phyloP scores from a whole-genome alignment of 768 basidiomycete genomes.

The Boletales sp. region DNA sequence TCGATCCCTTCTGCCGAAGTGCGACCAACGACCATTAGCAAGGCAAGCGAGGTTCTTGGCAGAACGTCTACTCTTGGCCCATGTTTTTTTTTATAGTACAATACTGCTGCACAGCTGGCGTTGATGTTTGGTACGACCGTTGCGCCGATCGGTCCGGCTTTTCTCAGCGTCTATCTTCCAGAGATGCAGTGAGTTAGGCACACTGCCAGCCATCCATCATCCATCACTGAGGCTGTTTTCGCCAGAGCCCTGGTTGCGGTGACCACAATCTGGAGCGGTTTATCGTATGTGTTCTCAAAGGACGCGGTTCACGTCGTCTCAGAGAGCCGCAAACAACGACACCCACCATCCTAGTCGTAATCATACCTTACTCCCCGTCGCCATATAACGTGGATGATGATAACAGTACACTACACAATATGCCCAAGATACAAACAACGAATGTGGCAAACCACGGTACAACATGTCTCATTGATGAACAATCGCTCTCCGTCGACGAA shows the following conservation, averaged over 20 bases:
- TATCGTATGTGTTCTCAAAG: slow-evolving; percentile 76
- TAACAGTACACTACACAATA: slow-evolving; percentile 10
- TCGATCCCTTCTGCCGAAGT: slow-evolving; percentile 95
- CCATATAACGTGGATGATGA: no score
- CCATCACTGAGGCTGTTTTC: neutral
- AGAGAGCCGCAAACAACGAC: slow-evolving; percentile 30
- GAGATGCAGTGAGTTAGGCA: slow-evolving; percentile 66
- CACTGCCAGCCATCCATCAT: neutral
- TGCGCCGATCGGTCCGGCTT: slow-evolving; percentile 68
- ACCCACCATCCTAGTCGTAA: slow-evolving; percentile 22
- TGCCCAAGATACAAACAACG: slow-evolving; percentile 19
- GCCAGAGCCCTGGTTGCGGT: slow-evolving; percentile 79
- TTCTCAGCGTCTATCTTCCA: slow-evolving; percentile 52
- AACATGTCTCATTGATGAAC: slow-evolving; percentile 9
- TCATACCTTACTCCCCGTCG: neutral
- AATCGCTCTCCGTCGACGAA: slow-evolving; percentile 48
- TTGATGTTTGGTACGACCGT: slow-evolving; percentile 90
- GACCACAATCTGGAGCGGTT: slow-evolving; percentile 90
- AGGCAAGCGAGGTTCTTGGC: slow-evolving; percentile 41
- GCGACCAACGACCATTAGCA: slow-evolving; percentile 89
- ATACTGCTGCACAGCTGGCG: slow-evolving; percentile 87
- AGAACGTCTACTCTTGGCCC: neutral
- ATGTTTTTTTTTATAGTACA: slow-evolving; percentile 50
- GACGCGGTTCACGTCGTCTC: slow-evolving; percentile 65
- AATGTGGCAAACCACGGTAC: neutral